Conservation (phyloP, 2,329 filamentous ascomycete species). For the Epichloe elymi region DNA sequence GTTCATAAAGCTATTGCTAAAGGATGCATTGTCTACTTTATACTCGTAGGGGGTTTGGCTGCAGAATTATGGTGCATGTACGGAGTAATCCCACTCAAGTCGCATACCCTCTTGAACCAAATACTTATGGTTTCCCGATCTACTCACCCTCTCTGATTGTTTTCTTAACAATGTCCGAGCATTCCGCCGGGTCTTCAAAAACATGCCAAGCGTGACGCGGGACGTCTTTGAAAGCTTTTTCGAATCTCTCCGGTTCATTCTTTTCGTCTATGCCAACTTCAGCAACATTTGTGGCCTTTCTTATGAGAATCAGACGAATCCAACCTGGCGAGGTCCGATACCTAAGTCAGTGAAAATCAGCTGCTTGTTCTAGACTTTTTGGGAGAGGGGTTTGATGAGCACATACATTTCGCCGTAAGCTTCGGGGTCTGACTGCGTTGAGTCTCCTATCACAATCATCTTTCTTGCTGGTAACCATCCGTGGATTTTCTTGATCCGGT, state of each 20-base stretch:
- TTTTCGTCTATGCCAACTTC: constrained; percentile 57
- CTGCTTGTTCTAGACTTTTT: neutral
- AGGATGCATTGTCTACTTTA: too few relatives aligned
- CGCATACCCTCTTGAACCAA: neutral
- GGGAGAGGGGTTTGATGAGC: neutral
- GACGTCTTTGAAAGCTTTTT: constrained; percentile 67
- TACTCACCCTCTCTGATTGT: constrained; percentile 4
- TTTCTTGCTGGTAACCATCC: constrained; percentile 65
- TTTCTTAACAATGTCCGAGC: constrained; percentile 21
- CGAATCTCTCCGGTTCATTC: constrained; percentile 63
- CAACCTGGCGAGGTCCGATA: constrained; percentile 57
- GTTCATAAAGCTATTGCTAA: too few relatives aligned
- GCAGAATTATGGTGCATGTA: neutral
- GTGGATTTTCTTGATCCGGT: constrained; percentile 65
- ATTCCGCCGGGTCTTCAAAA: constrained; percentile 66
- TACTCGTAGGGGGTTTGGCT: too few relatives aligned
- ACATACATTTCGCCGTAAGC: constrained; percentile 69
- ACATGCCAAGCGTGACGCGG: constrained; percentile 64
- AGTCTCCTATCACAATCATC: constrained; percentile 79
- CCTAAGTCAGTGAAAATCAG: constrained; percentile 18
- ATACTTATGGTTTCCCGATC: neutral
- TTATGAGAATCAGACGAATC: constrained; percentile 74
- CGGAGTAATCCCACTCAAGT: neutral
- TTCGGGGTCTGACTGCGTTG: constrained; percentile 83
- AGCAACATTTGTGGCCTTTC: constrained; percentile 66